Conservation (phyloP, 2,329 filamentous ascomycete genomes). For the Botrytis squamosa region DNA sequence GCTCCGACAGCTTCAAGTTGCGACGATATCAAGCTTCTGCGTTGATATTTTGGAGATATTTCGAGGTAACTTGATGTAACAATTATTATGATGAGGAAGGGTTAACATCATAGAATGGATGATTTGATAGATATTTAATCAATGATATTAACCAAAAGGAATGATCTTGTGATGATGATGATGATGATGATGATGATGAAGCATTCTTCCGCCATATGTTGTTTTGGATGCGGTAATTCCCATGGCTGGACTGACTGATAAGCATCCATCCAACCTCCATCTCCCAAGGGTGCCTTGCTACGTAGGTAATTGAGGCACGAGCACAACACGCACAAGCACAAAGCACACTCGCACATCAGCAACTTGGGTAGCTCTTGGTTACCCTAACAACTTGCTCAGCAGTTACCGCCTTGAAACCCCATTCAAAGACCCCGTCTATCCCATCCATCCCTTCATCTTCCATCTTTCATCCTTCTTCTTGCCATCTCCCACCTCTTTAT, state of each 20-base stretch:
- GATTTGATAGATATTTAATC: background rate
- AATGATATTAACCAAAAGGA: background rate
- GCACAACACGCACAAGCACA: background rate
- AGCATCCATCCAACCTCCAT: background rate
- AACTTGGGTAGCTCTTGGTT: constrained; percentile 9
- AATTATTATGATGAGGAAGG: background rate
- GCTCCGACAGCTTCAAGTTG: background rate
- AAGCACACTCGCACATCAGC: background rate
- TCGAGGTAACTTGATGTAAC: background rate
- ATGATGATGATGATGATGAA: background rate
- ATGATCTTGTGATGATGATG: background rate
- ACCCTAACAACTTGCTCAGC: constrained; percentile 11
- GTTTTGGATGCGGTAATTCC: background rate
- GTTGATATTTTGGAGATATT: background rate
- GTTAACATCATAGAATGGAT: background rate
- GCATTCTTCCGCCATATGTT: constrained; percentile 1
- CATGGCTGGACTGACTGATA: constrained; percentile 9
- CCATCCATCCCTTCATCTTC: background rate
- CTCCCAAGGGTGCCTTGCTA: constrained; percentile 3
- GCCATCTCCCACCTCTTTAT: background rate
- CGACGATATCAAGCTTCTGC: background rate
- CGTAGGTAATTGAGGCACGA: background rate
- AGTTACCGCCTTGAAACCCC: constrained; percentile 17
- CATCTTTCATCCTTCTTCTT: background rate
- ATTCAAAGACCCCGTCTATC: constrained; percentile 1